Evolutionary conservation across 2,329 filamentous ascomycete genomes (phyloP), one percentile per base, ranked within the genome.

Genomic region (Diaporthe citrichinensis): DNA sequence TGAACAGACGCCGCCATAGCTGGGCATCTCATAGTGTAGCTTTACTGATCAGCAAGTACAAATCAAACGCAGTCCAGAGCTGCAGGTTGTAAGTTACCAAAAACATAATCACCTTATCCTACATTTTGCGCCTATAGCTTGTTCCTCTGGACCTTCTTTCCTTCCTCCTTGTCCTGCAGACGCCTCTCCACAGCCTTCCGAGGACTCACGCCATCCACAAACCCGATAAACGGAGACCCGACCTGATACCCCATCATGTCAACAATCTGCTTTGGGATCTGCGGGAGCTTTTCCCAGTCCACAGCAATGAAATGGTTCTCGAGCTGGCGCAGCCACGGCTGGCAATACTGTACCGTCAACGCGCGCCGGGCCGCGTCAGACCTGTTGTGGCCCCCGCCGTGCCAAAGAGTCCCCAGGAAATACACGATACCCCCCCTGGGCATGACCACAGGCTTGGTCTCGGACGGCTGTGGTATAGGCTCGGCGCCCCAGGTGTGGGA

Each of bases 271-370:
- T 15, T 59, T 53, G 71, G 36, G 9, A 76, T 76, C 34, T 76
- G 67, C 5, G 71, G 71, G n/a, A 73, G 62, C 55, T 55, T 65
- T 17, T 73, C 39, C 41, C 72, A 68, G 17, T 83, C 82, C 71
- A 84, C 81, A 17, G 83, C 81, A 8, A 85, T 77, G 9, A 81
- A 81, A 78, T 83, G 81, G 68, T 85, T 85, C 77, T 85, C 84
- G 67, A 79, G 80, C n/a, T 81, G 80, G n/a, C 84, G 77, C 34
- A 84, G 81, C 81, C 81, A 88, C 7, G 84, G 84, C 77, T 85
- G 83, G 75, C 83, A 85, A 78, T 84, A 85, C 78, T 85, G 84
- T n/a, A 84, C 81, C 20, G 84, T 86, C 58, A 83, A 78, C 58
- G 83, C 84, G 51, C 81, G 76, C 34, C 84, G 79, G n/a, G 79